phyloP scores from a whole-genome alignment of 176 grass and related monocot species.

The Zea mays region DNA sequence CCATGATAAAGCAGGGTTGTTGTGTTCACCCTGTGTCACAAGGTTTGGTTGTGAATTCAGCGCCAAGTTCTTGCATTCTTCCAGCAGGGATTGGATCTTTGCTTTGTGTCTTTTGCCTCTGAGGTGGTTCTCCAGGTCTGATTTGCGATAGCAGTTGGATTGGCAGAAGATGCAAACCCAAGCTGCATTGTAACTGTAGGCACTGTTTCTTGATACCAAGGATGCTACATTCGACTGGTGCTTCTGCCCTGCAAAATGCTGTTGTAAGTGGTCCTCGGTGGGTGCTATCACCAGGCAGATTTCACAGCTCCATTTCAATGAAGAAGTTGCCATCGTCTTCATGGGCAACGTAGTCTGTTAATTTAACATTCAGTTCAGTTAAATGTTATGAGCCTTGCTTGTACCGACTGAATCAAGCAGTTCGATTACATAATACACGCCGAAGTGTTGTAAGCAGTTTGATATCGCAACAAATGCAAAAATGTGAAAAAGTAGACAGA shows the following conservation, averaged over 20 bases:
- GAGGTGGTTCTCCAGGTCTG: not conserved
- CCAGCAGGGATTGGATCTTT: conserved; percentile 25
- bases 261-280: conserved; percentile 18
- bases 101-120: conserved; percentile 33
- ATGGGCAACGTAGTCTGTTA: not conserved
- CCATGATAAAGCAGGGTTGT: not conserved
- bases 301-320: conserved; percentile 32
- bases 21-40: not conserved
- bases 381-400: not conserved
- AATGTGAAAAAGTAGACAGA: not conserved
- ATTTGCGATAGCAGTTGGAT: conserved; percentile 14
- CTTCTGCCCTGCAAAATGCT: conserved; percentile 37
- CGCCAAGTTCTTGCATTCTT: conserved; percentile 27
- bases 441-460: not conserved
- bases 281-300: conserved; percentile 30
- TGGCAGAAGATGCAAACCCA: conserved; percentile 34
- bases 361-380: not conserved
- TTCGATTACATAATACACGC: too few species aligned
- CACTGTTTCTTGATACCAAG: not conserved
- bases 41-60: not conserved
- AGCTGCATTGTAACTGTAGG: not conserved
- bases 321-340: not conserved
- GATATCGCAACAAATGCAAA: not conserved
- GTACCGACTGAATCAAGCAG: too few species aligned
- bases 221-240: conserved; percentile 21